Evolutionary conservation across 2,329 filamentous ascomycete genomes (phyloP), one percentile per base, ranked within the genome.

Genomic region (Aureobasidium leucospermi): DNA sequence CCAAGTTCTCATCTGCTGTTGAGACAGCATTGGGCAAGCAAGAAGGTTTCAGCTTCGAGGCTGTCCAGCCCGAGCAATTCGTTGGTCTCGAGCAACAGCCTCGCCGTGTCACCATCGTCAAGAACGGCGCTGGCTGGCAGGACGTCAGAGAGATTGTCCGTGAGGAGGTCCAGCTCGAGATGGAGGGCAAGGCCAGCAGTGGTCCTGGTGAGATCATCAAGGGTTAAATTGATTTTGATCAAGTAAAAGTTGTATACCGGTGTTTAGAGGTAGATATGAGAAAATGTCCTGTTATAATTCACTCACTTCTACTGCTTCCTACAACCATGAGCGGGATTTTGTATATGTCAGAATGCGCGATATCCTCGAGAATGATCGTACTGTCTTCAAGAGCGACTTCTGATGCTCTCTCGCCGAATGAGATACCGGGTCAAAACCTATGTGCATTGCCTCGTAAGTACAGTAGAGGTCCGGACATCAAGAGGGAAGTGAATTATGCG

Each of bases 1-100:
- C 93, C 63, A 99, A 99, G 74, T 99, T 99, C 69, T 85, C 88
- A 0, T 84, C 84, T 34, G 92, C 92, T 0, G 93, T 99, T 1
- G 87, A 92, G 66, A 72, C 88, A 49, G 91, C 93, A 0, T 78
- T 97, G 61, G 81, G 85, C 64, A 82, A 82, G 8, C 80, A 89
- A 69, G 72, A 81, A n/a, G 85, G 81, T 1, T 96, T 95, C 67
- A 81, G 84, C 66, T 96, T 96, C 70, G 79, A 80, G 63, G 83
- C 87, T 63, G 88, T 97, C 1, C 79, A 95, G 58, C 93, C 93
- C 0, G 73, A 81, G 60, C 89, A 96, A 75, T 94, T 96, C 69
- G 76, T 87, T 36, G 93, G 89, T 0, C 76, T 97, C 0, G 86
- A 91, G 69, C 76, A 85, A 67, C 85, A 86, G 76, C 86, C 92